Percentiles rank a stretch among this genome's conserved stretches.
Evolutionary conservation across 2,329 filamentous ascomycete genomes (phyloP).

Genomic region (Aspergillus unguis): DNA sequence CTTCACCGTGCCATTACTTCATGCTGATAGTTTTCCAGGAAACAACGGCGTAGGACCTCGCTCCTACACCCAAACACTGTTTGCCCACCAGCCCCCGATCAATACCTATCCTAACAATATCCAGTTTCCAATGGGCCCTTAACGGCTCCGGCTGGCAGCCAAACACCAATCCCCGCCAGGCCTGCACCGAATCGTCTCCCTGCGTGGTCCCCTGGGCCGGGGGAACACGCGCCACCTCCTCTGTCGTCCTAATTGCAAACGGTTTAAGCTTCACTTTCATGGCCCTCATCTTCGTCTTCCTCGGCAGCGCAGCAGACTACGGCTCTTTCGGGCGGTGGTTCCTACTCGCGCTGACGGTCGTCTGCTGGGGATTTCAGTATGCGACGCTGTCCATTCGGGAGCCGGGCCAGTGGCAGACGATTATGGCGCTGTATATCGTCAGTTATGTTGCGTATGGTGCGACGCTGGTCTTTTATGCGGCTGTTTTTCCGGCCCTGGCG

Average conservation of each 20-base stretch:
- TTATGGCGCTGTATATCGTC: slow-evolving; percentile 42
- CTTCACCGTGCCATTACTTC: background rate
- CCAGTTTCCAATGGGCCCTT: slow-evolving; percentile 41
- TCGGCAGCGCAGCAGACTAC: slow-evolving; percentile 44
- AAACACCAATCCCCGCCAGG: slow-evolving; percentile 29
- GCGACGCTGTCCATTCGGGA: slow-evolving; percentile 38
- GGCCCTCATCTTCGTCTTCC: slow-evolving; percentile 42
- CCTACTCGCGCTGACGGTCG: slow-evolving; percentile 38
- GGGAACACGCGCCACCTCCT: slow-evolving; percentile 37
- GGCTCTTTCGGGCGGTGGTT: slow-evolving; percentile 43
- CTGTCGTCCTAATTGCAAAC: slow-evolving; percentile 42
- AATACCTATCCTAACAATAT: background rate
- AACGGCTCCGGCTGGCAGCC: slow-evolving; percentile 40
- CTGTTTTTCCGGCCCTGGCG: slow-evolving; percentile 40
- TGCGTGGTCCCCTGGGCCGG: slow-evolving; percentile 42
- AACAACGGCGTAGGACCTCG: slow-evolving; percentile 44
- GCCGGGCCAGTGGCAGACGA: slow-evolving; percentile 39
- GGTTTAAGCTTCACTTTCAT: slow-evolving; percentile 44
- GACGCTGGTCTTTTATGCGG: slow-evolving; percentile 44
- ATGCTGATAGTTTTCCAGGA: slow-evolving; percentile 15
- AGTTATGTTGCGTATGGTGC: slow-evolving; percentile 42
- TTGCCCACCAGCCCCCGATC: background rate
- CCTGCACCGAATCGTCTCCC: slow-evolving; percentile 32
- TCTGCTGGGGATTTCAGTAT: slow-evolving; percentile 43
- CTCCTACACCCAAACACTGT: slow-evolving; percentile 42